Evolutionary conservation across 1,284 basidiomycete genomes (phyloP).

Genomic region (Porodaedalea pini): DNA sequence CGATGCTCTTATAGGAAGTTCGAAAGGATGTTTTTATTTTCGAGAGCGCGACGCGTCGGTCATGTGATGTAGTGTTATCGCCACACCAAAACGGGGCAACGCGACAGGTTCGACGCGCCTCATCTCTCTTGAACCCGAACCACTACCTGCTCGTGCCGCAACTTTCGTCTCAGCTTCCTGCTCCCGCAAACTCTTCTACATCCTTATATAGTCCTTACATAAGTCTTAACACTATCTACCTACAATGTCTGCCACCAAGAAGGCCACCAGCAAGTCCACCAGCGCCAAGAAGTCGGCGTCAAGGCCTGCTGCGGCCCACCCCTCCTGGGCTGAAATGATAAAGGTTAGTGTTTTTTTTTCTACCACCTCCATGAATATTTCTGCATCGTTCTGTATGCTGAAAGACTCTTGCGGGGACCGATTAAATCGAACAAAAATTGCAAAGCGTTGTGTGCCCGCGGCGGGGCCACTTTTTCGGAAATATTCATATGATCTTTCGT

Average conservation of each 20-base stretch:
- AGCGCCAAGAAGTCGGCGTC: conserved; percentile 33
- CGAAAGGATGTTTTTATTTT: too few relatives aligned
- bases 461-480: too few relatives aligned
- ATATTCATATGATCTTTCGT: too few relatives aligned
- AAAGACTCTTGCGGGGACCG: neutral
- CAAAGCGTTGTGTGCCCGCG: too few relatives aligned
- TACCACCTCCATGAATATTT: conserved; percentile 1
- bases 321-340: conserved; percentile 53
- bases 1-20: too few relatives aligned
- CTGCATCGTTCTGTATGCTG: neutral
- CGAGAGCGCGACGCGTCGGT: conserved; percentile 7
- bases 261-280: conserved; percentile 31
- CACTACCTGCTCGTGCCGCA: conserved; percentile 8
- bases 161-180: neutral
- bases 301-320: conserved; percentile 36
- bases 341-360: conserved; percentile 36
- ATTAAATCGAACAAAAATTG: neutral
- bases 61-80: conserved; percentile 11
- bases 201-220: neutral
- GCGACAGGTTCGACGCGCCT: conserved; percentile 7
- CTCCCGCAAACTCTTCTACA: neutral
- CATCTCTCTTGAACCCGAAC: conserved; percentile 16
- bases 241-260: conserved; percentile 30
- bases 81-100: conserved; percentile 6
- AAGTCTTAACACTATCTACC: neutral